Conservation (phyloP, 345 rosid genomes). For the Rhizophora apiculata region DNA sequence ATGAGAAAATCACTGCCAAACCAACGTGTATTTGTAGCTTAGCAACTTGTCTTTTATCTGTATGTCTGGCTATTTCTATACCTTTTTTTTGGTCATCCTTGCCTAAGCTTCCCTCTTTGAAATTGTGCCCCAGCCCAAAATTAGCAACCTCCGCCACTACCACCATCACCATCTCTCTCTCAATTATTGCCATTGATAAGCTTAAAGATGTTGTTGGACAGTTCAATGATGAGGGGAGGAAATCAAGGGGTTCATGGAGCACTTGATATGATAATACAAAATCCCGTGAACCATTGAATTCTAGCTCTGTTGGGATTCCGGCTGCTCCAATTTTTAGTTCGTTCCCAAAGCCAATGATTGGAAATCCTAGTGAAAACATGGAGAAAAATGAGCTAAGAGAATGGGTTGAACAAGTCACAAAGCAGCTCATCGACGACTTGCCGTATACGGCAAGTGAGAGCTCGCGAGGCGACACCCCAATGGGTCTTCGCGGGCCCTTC, state of each 20-base stretch:
- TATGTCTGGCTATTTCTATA: constrained; percentile 32
- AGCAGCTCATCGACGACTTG: constrained; percentile 53
- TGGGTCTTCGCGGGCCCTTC: constrained; percentile 19
- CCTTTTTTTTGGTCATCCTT: constrained; percentile 30
- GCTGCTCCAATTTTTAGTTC: neutral
- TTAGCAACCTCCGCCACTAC: constrained; percentile 26
- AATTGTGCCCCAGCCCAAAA: constrained; percentile 14
- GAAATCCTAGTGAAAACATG: constrained; percentile 22
- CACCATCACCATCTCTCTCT: neutral
- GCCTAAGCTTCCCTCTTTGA: constrained; percentile 20
- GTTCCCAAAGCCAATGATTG: constrained; percentile 16
- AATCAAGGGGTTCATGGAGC: constrained; percentile 40
- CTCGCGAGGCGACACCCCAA: constrained; percentile 26
- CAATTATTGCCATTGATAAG: too few species aligned
- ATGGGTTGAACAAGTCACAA: constrained; percentile 64
- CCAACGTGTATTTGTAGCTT: constrained; percentile 41
- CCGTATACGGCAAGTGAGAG: constrained; percentile 26
- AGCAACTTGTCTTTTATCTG: constrained; percentile 28
- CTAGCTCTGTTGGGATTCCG: constrained; percentile 7
- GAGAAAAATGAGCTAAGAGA: constrained; percentile 56
- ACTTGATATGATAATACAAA: constrained; percentile 32
- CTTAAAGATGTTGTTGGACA: too few species aligned
- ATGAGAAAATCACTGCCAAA: constrained; percentile 39
- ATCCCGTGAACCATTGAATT: constrained; percentile 39
- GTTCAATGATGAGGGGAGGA: constrained; percentile 37